phyloP scores from a whole-genome alignment of 371 early-diverging fungal species.

The Apophysomyces variabilis region DNA sequence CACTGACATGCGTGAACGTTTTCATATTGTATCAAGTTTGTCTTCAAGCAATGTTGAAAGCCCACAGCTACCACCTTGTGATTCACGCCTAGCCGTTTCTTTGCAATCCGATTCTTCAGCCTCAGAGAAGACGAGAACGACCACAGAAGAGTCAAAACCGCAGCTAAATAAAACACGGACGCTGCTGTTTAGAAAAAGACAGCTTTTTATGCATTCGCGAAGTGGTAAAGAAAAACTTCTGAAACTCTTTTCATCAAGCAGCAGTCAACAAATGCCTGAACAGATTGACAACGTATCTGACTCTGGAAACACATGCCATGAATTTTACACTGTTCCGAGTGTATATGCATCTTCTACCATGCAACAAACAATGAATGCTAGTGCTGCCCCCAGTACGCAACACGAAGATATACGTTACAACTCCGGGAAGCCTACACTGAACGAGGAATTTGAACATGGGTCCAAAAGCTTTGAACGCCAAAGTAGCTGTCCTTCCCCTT shows the following conservation, averaged over 20 bases:
- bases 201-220: neutral
- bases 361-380: neutral
- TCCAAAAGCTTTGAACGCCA: neutral
- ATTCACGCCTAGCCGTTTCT: conserved; percentile 3
- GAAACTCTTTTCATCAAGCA: conserved; percentile 7
- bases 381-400: neutral
- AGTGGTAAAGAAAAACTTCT: conserved; percentile 7
- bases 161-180: neutral
- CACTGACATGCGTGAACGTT: conserved; percentile 1
- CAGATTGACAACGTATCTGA: neutral
- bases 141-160: neutral
- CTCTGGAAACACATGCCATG: neutral
- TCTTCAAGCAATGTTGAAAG: conserved; percentile 2
- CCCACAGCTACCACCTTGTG: conserved; percentile 1
- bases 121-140: neutral
- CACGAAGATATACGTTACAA: neutral
- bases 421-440: neutral
- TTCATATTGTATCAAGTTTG: neutral
- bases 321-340: conserved; percentile 10
- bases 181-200: neutral
- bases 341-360: neutral
- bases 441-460: neutral
- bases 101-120: neutral
- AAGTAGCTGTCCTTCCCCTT: conserved; percentile 5
- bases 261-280: neutral